phyloP scores from a whole-genome alignment of 1,139 yeast genomes.

The Yamadazyma mexicana region DNA sequence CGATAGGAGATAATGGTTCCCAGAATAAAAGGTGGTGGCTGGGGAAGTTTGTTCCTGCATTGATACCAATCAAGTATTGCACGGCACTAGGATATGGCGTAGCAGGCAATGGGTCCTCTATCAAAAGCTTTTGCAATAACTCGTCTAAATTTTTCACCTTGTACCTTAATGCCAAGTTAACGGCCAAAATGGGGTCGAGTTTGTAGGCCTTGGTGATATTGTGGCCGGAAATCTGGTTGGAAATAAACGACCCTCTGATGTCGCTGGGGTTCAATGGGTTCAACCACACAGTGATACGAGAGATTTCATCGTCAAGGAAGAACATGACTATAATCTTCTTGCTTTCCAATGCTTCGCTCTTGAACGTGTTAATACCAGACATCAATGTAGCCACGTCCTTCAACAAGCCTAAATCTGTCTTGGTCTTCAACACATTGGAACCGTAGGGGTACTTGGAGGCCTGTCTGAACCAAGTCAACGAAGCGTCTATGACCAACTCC shows the following conservation, averaged over 20 bases:
- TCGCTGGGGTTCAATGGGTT: conserved; percentile 59
- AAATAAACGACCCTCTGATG: conserved; percentile 35
- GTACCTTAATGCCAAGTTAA: conserved; percentile 66
- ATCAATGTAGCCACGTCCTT: conserved; percentile 48
- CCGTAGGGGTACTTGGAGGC: conserved; percentile 79
- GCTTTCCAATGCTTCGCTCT: conserved; percentile 28
- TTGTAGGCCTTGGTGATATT: conserved; percentile 57
- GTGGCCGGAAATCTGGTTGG: conserved; percentile 31
- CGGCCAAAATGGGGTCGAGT: conserved; percentile 72
- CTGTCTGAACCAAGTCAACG: conserved; percentile 75
- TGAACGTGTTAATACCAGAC: conserved; percentile 22
- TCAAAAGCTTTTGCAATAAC: conserved; percentile 47
- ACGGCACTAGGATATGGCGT: conserved; percentile 65
- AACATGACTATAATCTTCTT: conserved; percentile 55
- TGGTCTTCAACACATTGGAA: conserved; percentile 69
- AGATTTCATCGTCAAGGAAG: conserved; percentile 76
- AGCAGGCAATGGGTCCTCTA: conserved; percentile 61
- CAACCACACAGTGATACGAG: conserved; percentile 76
- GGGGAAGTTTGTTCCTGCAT: conserved; percentile 41
- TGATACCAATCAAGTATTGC: conserved; percentile 51
- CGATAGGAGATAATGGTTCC: conserved; percentile 79
- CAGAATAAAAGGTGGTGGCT: conserved; percentile 61
- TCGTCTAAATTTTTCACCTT: conserved; percentile 42
- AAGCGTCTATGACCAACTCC: conserved; percentile 59
- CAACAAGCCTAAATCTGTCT: conserved; percentile 65